Evolutionary conservation across 257 asterid genomes (phyloP).

Genomic region (Rhazya stricta): DNA sequence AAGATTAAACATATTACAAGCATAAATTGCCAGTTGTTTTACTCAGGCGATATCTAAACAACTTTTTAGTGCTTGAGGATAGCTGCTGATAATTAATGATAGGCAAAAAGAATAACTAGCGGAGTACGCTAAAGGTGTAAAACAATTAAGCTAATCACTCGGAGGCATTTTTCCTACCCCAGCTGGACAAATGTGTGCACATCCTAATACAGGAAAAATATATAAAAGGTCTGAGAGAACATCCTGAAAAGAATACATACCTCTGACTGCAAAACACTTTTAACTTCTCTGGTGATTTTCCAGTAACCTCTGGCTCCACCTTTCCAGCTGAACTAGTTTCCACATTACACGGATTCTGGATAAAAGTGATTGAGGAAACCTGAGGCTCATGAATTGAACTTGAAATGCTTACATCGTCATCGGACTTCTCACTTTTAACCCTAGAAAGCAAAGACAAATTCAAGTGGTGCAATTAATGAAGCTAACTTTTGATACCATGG

Average conservation of each 20-base stretch:
- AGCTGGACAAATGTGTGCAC: background rate
- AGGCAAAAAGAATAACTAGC: background rate
- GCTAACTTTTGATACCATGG: constrained; percentile 3
- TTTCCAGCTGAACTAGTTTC: constrained; percentile 45
- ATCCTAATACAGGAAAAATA: constrained; percentile 7
- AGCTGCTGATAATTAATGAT: background rate
- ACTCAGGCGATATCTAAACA: background rate
- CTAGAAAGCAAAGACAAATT: constrained; percentile 32
- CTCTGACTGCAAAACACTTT: constrained; percentile 35
- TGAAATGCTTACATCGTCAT: constrained; percentile 46
- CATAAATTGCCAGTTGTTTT: background rate
- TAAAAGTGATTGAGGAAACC: constrained; percentile 22
- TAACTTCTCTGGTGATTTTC: constrained; percentile 44
- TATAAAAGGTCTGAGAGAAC: constrained; percentile 10
- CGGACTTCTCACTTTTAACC: constrained; percentile 47
- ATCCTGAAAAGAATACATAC: constrained; percentile 26
- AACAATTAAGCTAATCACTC: background rate
- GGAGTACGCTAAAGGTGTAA: background rate
- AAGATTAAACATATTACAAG: background rate
- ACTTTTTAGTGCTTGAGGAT: background rate
- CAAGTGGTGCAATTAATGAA: constrained; percentile 11
- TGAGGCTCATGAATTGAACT: constrained; percentile 38
- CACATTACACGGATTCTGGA: constrained; percentile 35
- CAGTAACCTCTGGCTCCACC: constrained; percentile 37
- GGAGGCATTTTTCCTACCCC: background rate